These are phyloP conservation scores for Penicillium soppii DNA, from an alignment of 495 filamentous ascomycete species.

Conservation along the genomic window DNA sequence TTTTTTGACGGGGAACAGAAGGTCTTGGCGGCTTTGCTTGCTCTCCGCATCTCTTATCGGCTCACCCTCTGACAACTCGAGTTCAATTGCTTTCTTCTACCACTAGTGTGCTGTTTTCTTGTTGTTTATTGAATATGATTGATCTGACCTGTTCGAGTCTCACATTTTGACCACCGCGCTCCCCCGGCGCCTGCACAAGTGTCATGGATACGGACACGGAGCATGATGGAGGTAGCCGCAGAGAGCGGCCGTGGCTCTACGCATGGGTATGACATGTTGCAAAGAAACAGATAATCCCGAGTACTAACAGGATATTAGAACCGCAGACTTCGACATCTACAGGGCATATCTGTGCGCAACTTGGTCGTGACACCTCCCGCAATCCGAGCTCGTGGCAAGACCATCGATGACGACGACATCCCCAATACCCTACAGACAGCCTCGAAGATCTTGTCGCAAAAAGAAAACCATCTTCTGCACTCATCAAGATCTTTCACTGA, in stretches of 20 bases:
- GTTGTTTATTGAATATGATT: slow-evolving; percentile 9
- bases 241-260: slow-evolving; percentile 26
- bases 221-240: slow-evolving; percentile 21
- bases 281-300: not conserved
- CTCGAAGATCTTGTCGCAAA: slow-evolving; percentile 63
- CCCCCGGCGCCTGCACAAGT: slow-evolving; percentile 8
- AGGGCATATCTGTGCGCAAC: slow-evolving; percentile 85
- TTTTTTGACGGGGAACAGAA: slow-evolving; percentile 30
- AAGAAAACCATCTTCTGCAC: slow-evolving; percentile 54
- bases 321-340: slow-evolving; percentile 83
- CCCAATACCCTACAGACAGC: slow-evolving; percentile 65
- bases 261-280: slow-evolving; percentile 15
- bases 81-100: slow-evolving; percentile 6
- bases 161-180: slow-evolving; percentile 1
- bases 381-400: slow-evolving; percentile 61
- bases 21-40: slow-evolving; percentile 25
- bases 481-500: slow-evolving; percentile 75
- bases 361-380: slow-evolving; percentile 57
- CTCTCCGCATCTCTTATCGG: slow-evolving; percentile 28
- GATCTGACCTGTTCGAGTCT: not conserved
- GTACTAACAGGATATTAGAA: slow-evolving; percentile 53
- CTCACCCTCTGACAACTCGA: slow-evolving; percentile 5
- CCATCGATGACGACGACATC: slow-evolving; percentile 83
- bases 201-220: slow-evolving; percentile 17
- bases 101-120: not conserved